These are phyloP conservation scores for Fusarium decemcellulare DNA, from an alignment of 2,329 filamentous ascomycete species.

Conservation along the genomic window DNA sequence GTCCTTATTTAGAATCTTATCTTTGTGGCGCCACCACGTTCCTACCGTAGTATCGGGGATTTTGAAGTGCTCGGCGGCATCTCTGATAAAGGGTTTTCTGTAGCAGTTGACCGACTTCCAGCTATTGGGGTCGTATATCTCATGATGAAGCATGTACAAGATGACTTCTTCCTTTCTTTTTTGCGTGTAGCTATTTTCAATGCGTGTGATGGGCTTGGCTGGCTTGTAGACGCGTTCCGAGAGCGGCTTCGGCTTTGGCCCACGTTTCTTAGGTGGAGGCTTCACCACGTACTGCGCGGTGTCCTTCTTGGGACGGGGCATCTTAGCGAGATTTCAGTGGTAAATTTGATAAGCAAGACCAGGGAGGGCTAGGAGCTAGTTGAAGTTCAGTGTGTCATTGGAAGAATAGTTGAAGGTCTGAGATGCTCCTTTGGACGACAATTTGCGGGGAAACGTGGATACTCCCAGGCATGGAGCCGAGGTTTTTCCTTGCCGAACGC, in stretches of 20 bases:
- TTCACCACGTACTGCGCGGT: not conserved
- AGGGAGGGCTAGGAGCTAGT: not conserved
- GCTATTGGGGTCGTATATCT: not conserved
- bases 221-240: constrained; percentile 15
- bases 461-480: no score
- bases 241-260: constrained; percentile 25
- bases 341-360: not conserved
- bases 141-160: constrained; percentile 14
- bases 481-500: no score
- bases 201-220: constrained; percentile 22
- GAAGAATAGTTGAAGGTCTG: not conserved
- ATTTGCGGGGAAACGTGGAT: constrained; percentile 1
- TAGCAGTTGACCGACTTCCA: constrained; percentile 6
- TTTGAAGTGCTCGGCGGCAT: not conserved
- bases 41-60: not conserved
- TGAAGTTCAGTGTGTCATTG: not conserved
- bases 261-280: constrained; percentile 15
- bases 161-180: constrained; percentile 27
- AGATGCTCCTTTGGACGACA: not conserved
- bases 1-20: not conserved
- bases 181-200: constrained; percentile 25
- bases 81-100: not conserved
- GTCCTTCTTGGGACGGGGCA: not conserved
- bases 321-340: not conserved
- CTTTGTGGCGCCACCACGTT: not conserved